Percentiles rank a stretch among this genome's conserved stretches.
These are phyloP conservation scores for Lasiodiplodia gonubiensis DNA, from an alignment of 2,329 filamentous ascomycete genomes.

Conservation along the genomic window DNA sequence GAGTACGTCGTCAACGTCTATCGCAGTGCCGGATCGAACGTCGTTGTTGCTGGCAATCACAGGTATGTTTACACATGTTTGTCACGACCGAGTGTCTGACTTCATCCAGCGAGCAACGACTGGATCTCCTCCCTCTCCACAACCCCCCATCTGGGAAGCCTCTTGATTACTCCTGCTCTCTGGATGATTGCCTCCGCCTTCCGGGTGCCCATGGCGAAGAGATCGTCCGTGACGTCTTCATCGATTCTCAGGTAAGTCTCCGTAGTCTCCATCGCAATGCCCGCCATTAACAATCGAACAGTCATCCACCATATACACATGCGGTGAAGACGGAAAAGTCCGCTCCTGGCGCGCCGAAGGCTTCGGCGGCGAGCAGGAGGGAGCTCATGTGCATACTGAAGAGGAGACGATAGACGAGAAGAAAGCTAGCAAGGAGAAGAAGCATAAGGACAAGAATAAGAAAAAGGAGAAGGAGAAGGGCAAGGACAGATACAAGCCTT, in stretches of 20 bases:
- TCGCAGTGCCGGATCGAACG: constrained; percentile 64
- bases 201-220: constrained; percentile 56
- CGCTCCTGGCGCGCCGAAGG: constrained; percentile 46
- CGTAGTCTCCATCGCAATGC: background rate
- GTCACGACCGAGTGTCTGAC: too few relatives aligned
- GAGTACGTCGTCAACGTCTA: constrained; percentile 76
- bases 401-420: constrained; percentile 27
- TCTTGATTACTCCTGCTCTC: constrained; percentile 41
- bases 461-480: constrained; percentile 40
- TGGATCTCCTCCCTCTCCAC: constrained; percentile 42
- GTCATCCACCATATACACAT: constrained; percentile 50
- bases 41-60: constrained; percentile 70
- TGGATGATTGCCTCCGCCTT: constrained; percentile 38
- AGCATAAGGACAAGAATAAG: constrained; percentile 43
- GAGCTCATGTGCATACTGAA: too few relatives aligned
- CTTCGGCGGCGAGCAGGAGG: constrained; percentile 29
- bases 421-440: constrained; percentile 16
- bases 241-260: constrained; percentile 43
- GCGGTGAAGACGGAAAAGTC: constrained; percentile 56
- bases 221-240: constrained; percentile 53
- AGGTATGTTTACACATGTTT: too few relatives aligned
- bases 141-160: constrained; percentile 32
- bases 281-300: constrained; percentile 25
- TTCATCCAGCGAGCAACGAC: constrained; percentile 35
- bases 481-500: constrained; percentile 48